Base-by-base conservation (phyloP, 2,329 filamentous ascomycete genomes). In the Exserohilum rostratum region DNA sequence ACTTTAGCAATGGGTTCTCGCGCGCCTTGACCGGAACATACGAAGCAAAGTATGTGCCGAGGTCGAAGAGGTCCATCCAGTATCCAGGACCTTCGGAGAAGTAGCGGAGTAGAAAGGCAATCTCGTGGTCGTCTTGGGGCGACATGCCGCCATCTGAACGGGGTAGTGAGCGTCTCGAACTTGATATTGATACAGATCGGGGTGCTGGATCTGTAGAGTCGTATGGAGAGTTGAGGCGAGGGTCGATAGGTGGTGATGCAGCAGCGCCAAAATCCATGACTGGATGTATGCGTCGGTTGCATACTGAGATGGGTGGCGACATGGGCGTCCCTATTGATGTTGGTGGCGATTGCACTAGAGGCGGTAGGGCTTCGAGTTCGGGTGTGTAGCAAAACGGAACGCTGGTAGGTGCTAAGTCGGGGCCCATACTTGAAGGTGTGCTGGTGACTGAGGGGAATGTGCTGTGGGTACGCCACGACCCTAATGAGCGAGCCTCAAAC, bases 51-150 rank as follows among this genome's bases (percentile, higher is more conserved):
- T 87, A 87, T 35, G 79, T 82, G 5, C 81, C 83, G 30, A 82
- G 72, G 58, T 84, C 81, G 62, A 82, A 83, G 3, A 83, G 69
- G 61, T 83, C 81, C 81, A 83, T 83, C 84, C 85, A 87, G 61
- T 83, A 81, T 6, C 84, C 85, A 20, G 84, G 79, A 0, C 79
- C 80, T 69, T 87, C 84, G 2, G 83, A 82, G 65, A 85, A 87
- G 69, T 86, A 83, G 22, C 84, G 76, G 45, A 87, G 73, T 1
- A 87, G 76, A 61, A 83, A 87, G n/a, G 83, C 81, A 53, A 83
- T 78, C 62, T 87, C 84, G 58, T 84, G 81, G 46, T 86, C 82
- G 46, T 69, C 64, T 30, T 72, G 69, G 3, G 58, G 61, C 7
- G 64, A 29, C 65, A 61, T 54, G 9, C 70, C 69, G 13, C 51